These are phyloP conservation scores for Cercospora sp. DNA, from an alignment of 2,329 filamentous ascomycete species.

Conservation along the genomic window DNA sequence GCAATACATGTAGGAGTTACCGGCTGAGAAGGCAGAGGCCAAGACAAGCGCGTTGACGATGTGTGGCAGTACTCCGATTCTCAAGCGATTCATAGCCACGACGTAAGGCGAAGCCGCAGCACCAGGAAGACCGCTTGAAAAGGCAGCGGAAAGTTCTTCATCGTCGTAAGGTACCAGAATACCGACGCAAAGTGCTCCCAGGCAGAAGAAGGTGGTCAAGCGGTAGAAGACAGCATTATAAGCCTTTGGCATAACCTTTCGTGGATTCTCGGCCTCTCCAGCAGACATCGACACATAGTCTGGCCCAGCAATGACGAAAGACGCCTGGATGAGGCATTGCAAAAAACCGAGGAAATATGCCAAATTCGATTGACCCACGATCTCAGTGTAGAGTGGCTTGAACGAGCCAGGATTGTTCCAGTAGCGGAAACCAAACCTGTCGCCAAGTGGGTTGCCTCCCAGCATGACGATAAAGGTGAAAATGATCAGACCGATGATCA, in stretches of 20 bases:
- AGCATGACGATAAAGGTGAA: slow-evolving; percentile 84
- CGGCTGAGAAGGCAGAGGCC: slow-evolving; percentile 66
- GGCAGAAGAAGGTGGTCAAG: slow-evolving; percentile 71
- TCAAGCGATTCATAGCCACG: slow-evolving; percentile 66
- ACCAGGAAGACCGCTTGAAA: slow-evolving; percentile 51
- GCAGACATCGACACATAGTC: slow-evolving; percentile 67
- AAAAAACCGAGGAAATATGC: slow-evolving; percentile 77
- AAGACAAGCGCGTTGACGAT: slow-evolving; percentile 68
- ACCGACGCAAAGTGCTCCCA: slow-evolving; percentile 70
- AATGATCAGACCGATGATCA: slow-evolving; percentile 68
- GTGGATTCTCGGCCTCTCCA: slow-evolving; percentile 70
- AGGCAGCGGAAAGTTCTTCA: slow-evolving; percentile 60
- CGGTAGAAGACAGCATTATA: slow-evolving; percentile 80
- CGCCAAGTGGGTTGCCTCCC: slow-evolving; percentile 69
- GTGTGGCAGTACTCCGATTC: slow-evolving; percentile 64
- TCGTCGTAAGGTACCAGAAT: slow-evolving; percentile 69
- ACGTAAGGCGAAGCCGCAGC: slow-evolving; percentile 66
- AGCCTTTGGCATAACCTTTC: slow-evolving; percentile 67
- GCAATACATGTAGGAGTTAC: slow-evolving; percentile 67
- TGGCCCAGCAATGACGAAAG: slow-evolving; percentile 66
- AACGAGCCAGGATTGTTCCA: slow-evolving; percentile 62
- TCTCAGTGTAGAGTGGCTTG: slow-evolving; percentile 56
- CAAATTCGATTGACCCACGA: slow-evolving; percentile 56
- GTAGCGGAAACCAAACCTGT: slow-evolving; percentile 71
- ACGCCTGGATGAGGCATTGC: slow-evolving; percentile 69